Percentiles rank a stretch among this genome's conserved stretches.
phyloP scores from a whole-genome alignment of 495 filamentous ascomycete species.

The Cercophora newfieldiana region DNA sequence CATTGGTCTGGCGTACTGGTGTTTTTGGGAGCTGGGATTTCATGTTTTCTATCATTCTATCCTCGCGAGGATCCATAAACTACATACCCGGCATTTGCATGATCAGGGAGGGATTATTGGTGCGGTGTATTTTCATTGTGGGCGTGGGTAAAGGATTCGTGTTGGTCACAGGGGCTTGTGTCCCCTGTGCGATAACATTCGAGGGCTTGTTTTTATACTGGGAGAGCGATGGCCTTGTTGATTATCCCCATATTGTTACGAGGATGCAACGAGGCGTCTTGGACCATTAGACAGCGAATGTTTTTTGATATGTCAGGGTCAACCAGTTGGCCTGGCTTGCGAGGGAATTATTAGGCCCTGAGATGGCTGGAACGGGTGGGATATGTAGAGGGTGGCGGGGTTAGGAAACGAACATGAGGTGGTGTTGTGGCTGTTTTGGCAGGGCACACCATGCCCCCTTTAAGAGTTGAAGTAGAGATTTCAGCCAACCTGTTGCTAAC shows the following conservation, averaged over 20 bases:
- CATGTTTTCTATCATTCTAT: slow-evolving; percentile 5
- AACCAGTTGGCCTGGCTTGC: background rate
- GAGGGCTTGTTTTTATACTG: slow-evolving; percentile 1
- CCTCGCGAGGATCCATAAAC: slow-evolving; percentile 21
- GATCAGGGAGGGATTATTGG: slow-evolving; percentile 4
- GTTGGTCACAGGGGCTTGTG: background rate
- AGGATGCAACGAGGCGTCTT: background rate
- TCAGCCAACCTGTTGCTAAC: background rate
- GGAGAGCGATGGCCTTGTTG: background rate
- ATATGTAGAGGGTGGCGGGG: no score
- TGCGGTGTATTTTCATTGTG: slow-evolving; percentile 6
- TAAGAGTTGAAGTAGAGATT: background rate
- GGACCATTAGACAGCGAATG: background rate
- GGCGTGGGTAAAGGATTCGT: slow-evolving; percentile 1
- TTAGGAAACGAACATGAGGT: background rate
- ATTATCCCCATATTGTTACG: background rate
- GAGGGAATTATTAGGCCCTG: background rate
- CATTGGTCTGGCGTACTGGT: slow-evolving; percentile 27
- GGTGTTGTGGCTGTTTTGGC: background rate
- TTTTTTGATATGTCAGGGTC: background rate
- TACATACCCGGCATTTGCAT: slow-evolving; percentile 34
- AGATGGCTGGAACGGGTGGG: background rate
- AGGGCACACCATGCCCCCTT: background rate
- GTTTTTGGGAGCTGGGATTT: background rate
- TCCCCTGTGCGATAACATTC: background rate